These are phyloP conservation scores for Rhizomucor pusillus DNA, from an alignment of 371 early-diverging fungal species.

Conservation along the genomic window DNA sequence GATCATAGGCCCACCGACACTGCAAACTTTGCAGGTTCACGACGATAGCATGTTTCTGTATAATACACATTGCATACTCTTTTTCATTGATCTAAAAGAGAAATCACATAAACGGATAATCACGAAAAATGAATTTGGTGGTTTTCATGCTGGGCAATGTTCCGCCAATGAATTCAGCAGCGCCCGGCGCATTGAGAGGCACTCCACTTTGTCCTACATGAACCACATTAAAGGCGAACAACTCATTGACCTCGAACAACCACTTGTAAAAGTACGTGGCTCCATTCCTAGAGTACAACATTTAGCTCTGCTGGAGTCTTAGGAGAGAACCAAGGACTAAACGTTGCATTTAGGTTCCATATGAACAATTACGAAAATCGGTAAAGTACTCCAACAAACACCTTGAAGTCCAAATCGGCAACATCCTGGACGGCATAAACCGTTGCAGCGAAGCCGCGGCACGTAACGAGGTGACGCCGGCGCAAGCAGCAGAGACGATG, in stretches of 20 bases:
- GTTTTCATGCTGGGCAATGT: too few species aligned
- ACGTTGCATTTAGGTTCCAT: conserved; percentile 68
- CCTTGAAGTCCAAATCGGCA: conserved; percentile 75
- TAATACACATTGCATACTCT: too few species aligned
- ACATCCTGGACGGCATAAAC: conserved; percentile 43
- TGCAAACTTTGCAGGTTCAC: too few species aligned
- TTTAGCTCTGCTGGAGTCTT: background rate
- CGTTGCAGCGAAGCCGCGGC: conserved; percentile 31
- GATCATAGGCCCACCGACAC: too few species aligned
- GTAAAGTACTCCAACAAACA: conserved; percentile 78
- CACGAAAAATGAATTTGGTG: too few species aligned
- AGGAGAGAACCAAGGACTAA: background rate
- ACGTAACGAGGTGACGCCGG: conserved; percentile 29
- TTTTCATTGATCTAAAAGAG: too few species aligned
- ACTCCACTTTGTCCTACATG: conserved; percentile 42
- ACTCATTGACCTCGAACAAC: conserved; percentile 82
- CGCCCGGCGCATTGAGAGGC: too few species aligned
- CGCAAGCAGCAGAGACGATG: conserved; percentile 51
- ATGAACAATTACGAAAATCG: conserved; percentile 84
- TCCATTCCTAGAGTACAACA: conserved; percentile 3
- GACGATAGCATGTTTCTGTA: too few species aligned
- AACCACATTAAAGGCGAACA: conserved; percentile 76
- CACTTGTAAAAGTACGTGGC: conserved; percentile 75
- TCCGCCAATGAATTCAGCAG: too few species aligned
- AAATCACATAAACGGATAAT: too few species aligned